Evolutionary conservation across 495 filamentous ascomycete species (phyloP).

Genomic region (Lichina pygmaea): DNA sequence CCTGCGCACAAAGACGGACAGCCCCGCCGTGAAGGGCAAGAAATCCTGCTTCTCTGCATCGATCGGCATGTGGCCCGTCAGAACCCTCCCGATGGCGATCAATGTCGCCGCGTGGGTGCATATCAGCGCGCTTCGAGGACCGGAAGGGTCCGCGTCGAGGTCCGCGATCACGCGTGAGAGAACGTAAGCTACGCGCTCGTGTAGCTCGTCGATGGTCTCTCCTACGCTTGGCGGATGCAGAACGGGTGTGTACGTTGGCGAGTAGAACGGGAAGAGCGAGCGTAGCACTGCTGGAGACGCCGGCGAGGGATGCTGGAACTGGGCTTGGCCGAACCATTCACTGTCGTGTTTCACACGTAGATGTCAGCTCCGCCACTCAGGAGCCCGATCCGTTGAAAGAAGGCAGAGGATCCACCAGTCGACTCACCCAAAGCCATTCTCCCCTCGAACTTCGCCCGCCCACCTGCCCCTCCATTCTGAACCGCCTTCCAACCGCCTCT

Average conservation of each 20-base stretch:
- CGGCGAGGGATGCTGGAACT: slow-evolving; percentile 63
- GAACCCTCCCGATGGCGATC: slow-evolving; percentile 54
- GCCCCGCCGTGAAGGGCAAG: slow-evolving; percentile 54
- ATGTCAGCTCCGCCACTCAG: background rate
- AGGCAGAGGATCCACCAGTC: background rate
- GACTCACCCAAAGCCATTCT: slow-evolving; percentile 43
- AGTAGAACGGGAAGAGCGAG: slow-evolving; percentile 31
- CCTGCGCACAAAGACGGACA: slow-evolving; percentile 33
- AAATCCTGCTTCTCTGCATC: slow-evolving; percentile 52
- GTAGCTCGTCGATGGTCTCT: slow-evolving; percentile 51
- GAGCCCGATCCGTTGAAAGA: background rate
- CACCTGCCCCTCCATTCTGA: slow-evolving; percentile 6
- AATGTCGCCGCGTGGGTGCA: slow-evolving; percentile 79
- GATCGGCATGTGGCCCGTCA: slow-evolving; percentile 52
- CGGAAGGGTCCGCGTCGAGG: slow-evolving; percentile 30
- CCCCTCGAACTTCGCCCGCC: slow-evolving; percentile 29
- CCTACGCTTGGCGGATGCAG: slow-evolving; percentile 22
- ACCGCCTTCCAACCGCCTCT: too few species aligned
- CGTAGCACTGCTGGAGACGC: slow-evolving; percentile 29
- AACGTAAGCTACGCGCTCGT: slow-evolving; percentile 49
- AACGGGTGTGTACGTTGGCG: slow-evolving; percentile 26
- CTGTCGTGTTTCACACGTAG: slow-evolving; percentile 10
- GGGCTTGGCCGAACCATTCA: slow-evolving; percentile 71
- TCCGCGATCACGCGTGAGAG: slow-evolving; percentile 41
- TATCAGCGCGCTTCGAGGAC: slow-evolving; percentile 37